Percentiles rank a stretch among this genome's conserved stretches.
These are phyloP conservation scores for Coemansia sp. DNA, from an alignment of 192 early-diverging fungal species.

Conservation along the genomic window DNA sequence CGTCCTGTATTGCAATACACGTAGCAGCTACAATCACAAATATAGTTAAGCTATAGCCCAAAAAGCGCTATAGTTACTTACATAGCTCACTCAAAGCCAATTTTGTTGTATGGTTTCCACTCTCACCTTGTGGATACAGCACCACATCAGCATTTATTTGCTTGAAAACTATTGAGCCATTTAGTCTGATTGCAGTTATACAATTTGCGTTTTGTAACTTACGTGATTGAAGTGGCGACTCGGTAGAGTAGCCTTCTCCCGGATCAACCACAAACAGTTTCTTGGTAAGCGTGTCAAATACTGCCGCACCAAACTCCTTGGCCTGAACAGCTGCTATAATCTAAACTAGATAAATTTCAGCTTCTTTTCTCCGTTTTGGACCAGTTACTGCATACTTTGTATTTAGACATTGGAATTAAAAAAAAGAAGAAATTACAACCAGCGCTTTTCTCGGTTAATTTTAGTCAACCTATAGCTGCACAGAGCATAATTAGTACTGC, in stretches of 20 bases:
- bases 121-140: conserved; percentile 9
- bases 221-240: conserved; percentile 7
- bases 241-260: not conserved
- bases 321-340: conserved; percentile 16
- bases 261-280: not conserved
- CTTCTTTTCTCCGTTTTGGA: not conserved
- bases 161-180: conserved; percentile 22
- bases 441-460: conserved; percentile 8
- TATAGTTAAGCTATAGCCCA: not conserved
- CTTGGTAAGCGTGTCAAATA: conserved; percentile 17
- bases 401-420: not conserved
- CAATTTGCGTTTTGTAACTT: not conserved
- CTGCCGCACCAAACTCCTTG: conserved; percentile 23
- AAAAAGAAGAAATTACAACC: conserved; percentile 3
- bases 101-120: conserved; percentile 3
- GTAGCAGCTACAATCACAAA: conserved; percentile 1
- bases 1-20: not conserved
- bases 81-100: conserved; percentile 11
- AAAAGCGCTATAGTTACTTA: conserved; percentile 7
- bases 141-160: conserved; percentile 12
- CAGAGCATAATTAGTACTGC: not conserved
- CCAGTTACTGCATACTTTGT: too few species aligned
- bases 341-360: conserved; percentile 17
- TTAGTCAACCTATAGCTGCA: conserved; percentile 6
- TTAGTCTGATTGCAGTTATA: too few species aligned